phyloP scores from a whole-genome alignment of 2,329 filamentous ascomycete species.

The Verticillium dahliae region DNA sequence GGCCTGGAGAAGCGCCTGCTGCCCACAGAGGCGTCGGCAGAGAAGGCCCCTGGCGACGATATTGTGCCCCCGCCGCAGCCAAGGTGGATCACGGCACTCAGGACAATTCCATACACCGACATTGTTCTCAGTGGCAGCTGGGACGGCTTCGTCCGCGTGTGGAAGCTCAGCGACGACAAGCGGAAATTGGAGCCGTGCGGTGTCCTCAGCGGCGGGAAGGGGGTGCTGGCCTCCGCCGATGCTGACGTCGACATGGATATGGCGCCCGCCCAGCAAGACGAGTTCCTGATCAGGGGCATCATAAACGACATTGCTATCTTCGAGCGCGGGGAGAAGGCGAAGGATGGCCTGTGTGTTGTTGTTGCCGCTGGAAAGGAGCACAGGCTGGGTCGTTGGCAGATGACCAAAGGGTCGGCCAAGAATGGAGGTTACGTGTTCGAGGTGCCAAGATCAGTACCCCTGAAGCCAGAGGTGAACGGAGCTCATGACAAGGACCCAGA shows the following conservation, averaged over 20 bases:
- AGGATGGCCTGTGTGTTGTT: conserved; percentile 73
- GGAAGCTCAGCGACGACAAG: conserved; percentile 81
- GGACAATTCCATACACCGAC: conserved; percentile 83
- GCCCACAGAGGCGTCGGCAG: conserved; percentile 67
- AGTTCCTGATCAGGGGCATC: conserved; percentile 56
- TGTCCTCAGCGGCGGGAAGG: conserved; percentile 34
- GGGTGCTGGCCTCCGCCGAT: not conserved
- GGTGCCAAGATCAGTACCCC: conserved; percentile 45
- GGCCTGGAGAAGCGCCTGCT: conserved; percentile 69
- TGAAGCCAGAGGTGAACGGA: conserved; percentile 25
- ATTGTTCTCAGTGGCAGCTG: conserved; percentile 87
- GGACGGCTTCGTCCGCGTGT: conserved; percentile 82
- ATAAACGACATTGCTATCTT: conserved; percentile 86
- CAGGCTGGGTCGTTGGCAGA: conserved; percentile 77
- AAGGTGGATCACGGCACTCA: conserved; percentile 84
- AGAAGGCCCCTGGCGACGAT: conserved; percentile 53
- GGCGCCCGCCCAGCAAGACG: conserved; percentile 5
- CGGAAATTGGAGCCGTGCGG: conserved; percentile 68
- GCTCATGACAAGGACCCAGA: conserved; percentile 18
- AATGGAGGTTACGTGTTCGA: conserved; percentile 90
- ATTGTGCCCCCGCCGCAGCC: conserved; percentile 61
- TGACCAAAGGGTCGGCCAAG: conserved; percentile 47
- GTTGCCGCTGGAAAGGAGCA: conserved; percentile 85
- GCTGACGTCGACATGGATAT: not conserved
- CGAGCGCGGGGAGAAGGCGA: conserved; percentile 72